Conservation (phyloP, 495 filamentous ascomycete genomes). For the Penicillium riverlandense region DNA sequence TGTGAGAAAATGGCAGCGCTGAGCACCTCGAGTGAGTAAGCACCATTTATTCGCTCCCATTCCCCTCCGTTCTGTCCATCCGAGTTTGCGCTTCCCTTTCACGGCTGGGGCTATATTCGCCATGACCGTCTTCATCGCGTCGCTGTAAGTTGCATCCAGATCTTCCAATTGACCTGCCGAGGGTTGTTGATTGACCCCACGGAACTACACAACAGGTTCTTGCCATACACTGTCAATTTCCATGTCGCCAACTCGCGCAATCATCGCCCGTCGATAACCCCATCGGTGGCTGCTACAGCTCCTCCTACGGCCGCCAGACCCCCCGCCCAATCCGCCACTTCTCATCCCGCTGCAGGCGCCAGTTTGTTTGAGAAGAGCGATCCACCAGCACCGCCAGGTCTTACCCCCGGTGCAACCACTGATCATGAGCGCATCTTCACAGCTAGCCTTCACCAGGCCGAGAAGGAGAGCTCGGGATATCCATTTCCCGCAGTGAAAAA, state of each 20-base stretch:
- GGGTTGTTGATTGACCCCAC: neutral
- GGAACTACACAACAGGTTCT: conserved; percentile 50
- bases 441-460: conserved; percentile 22
- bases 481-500: conserved; percentile 22
- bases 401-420: conserved; percentile 53
- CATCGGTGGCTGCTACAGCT: neutral
- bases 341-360: conserved; percentile 24
- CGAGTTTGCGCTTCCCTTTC: neutral
- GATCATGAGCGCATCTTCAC: conserved; percentile 57
- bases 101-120: conserved; percentile 14
- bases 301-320: conserved; percentile 27
- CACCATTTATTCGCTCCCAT: no score
- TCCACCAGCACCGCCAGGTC: conserved; percentile 29
- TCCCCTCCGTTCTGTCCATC: neutral
- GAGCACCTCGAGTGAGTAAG: no score
- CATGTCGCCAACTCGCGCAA: conserved; percentile 25
- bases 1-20: conserved; percentile 20
- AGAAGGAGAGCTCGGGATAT: conserved; percentile 21
- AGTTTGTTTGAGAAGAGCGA: conserved; percentile 34
- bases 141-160: conserved; percentile 54
- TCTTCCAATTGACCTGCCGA: neutral
- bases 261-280: conserved; percentile 9
- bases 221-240: conserved; percentile 87
- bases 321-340: conserved; percentile 20
- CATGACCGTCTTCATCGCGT: conserved; percentile 79